Evolutionary conservation across 768 basidiomycete species (phyloP), one percentile per base, ranked within the genome.

Genomic region (Rhizopogon vinicolor): DNA sequence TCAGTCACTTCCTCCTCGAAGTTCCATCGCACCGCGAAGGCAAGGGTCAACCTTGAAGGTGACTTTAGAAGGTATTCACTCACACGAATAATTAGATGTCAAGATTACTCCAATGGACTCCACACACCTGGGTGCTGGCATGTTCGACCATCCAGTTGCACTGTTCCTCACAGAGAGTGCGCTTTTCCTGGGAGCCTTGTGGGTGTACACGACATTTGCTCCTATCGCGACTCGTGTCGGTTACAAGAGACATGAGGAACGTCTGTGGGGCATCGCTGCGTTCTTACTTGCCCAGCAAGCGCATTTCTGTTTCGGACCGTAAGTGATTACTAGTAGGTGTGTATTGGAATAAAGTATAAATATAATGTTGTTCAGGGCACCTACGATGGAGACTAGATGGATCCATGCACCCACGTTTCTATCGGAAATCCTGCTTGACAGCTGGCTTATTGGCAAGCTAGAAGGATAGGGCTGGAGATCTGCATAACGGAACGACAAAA

Each of bases 1-100:
- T 63, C 28, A 67, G 64, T 50, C 68, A 68, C 50, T 68, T 68
- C 62, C 54, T 70, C 16, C 55, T 69, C n/a, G 65, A 69, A 49
- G 58, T 62, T 62, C 64, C 68, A 1, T 59, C 63, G 10, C 70
- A 69, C 53, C 66, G 68, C 19, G 18, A 58, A 18, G 63, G 67
- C 62, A 29, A n/a, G 58, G 14, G 12, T 45, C 28, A 41, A 53
- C 10, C 42, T 33, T 39, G n/a, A 31, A n/a, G 9, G 8, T 40
- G 29, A 22, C 49, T 29, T 14, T 5, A n/a, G 16, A 46, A 55
- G 29, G n/a, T 22, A 22, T 22, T 22, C 14, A 14, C 18, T 28
- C 2, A n/a, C 18, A 33, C 19, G 28, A 18, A 29, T 19, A 16
- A 19, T 19, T 37, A 65, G 65, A 70, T 55, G 56, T 67, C 51